Percentiles rank a stretch among this genome's conserved stretches.
Conservation (phyloP, 2,329 filamentous ascomycete genomes). For the Botrytis medusae region DNA sequence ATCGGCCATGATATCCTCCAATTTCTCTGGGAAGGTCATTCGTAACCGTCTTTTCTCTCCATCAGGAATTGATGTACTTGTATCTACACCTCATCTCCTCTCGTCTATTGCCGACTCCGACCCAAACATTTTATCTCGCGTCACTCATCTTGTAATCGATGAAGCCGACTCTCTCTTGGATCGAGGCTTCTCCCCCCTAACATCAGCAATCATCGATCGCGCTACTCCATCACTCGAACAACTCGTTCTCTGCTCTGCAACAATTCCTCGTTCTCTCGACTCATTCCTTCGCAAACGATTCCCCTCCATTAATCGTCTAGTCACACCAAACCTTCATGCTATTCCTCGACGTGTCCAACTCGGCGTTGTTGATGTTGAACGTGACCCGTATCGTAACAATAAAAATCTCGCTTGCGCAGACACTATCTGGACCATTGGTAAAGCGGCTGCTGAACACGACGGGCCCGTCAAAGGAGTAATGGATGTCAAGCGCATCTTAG, state of each 20-base stretch:
- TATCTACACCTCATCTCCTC: conserved; percentile 87
- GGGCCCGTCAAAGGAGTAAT: conserved; percentile 54
- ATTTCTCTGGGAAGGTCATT: conserved; percentile 74
- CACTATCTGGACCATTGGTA: conserved; percentile 89
- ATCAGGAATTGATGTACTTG: conserved; percentile 77
- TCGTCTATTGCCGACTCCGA: conserved; percentile 84
- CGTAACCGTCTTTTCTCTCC: conserved; percentile 80
- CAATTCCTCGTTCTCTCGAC: conserved; percentile 88
- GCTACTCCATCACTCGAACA: conserved; percentile 79
- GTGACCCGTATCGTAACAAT: conserved; percentile 91
- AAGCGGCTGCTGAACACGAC: conserved; percentile 63
- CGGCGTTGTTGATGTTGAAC: conserved; percentile 86
- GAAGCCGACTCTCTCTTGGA: conserved; percentile 97
- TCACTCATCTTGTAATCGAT: conserved; percentile 85
- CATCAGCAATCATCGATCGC: conserved; percentile 78
- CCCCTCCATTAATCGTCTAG: conserved; percentile 79
- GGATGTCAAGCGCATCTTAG: conserved; percentile 80
- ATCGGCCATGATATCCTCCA: conserved; percentile 77
- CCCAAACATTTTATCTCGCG: conserved; percentile 88
- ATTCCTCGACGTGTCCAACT: conserved; percentile 94
- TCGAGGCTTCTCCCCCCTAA: conserved; percentile 83
- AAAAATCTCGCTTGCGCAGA: conserved; percentile 92
- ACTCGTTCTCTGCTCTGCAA: conserved; percentile 90
- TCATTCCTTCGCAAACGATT: conserved; percentile 78
- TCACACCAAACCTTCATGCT: conserved; percentile 93